A percentile compares a stretch with the other conserved stretches of the same genome.
Evolutionary conservation across 2,329 filamentous ascomycete species (phyloP).

Genomic region (Botryosphaeria agaves): DNA sequence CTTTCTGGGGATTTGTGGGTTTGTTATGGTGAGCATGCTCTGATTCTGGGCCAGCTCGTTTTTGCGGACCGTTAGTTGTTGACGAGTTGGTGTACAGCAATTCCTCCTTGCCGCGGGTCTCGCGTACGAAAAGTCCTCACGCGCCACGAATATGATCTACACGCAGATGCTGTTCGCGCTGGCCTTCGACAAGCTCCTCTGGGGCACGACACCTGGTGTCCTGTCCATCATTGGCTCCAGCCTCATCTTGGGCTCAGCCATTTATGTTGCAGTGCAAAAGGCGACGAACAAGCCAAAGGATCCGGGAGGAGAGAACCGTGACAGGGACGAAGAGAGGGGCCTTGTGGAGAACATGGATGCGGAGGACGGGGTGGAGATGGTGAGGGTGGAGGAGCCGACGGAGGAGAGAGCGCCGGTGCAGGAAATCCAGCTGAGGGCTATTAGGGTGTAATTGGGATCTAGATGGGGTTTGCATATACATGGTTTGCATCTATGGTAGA

Average conservation of each 20-base stretch:
- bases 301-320: slow-evolving; percentile 5
- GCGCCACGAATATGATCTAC: slow-evolving; percentile 51
- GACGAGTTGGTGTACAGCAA: slow-evolving; percentile 42
- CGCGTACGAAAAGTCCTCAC: slow-evolving; percentile 46
- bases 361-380: slow-evolving; percentile 4
- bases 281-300: slow-evolving; percentile 12
- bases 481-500: too few species aligned
- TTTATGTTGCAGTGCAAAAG: slow-evolving; percentile 44
- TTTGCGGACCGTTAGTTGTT: too few species aligned
- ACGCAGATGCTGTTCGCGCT: slow-evolving; percentile 55
- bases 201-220: slow-evolving; percentile 38
- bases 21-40: slow-evolving; percentile 52
- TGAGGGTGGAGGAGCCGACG: slow-evolving; percentile 5
- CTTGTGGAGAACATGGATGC: slow-evolving; percentile 10
- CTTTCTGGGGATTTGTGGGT: slow-evolving; percentile 55
- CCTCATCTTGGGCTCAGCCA: slow-evolving; percentile 46
- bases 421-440: too few species aligned
- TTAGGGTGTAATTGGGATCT: too few species aligned
- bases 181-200: slow-evolving; percentile 45
- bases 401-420: too few species aligned
- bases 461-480: too few species aligned
- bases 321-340: slow-evolving; percentile 15
- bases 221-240: slow-evolving; percentile 43
- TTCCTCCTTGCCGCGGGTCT: slow-evolving; percentile 68
- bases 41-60: too few species aligned